Evolutionary conservation across 2,329 filamentous ascomycete species (phyloP).

Genomic region (Canariomyces notabilis): DNA sequence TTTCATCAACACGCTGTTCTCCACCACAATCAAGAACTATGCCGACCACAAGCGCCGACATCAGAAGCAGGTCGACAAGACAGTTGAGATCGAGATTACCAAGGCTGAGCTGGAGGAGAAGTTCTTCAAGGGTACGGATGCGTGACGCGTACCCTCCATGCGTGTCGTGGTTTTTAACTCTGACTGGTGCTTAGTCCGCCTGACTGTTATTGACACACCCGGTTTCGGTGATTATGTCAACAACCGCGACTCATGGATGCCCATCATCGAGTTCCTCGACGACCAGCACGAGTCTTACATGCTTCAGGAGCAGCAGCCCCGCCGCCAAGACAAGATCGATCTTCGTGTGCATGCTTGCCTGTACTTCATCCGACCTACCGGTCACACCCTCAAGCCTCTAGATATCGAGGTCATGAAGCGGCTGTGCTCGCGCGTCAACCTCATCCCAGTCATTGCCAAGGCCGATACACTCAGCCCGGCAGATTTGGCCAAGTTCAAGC

Average conservation of each 20-base stretch:
- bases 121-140: conserved; percentile 90
- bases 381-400: conserved; percentile 95
- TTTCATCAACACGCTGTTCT: conserved; percentile 99
- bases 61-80: conserved; percentile 99
- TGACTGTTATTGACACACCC: conserved; percentile 98
- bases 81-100: conserved; percentile 99
- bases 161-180: conserved; percentile 1
- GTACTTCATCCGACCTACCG: conserved; percentile 98
- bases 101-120: conserved; percentile 99
- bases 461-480: conserved; percentile 92
- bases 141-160: conserved; percentile 1
- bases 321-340: conserved; percentile 97
- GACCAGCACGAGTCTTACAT: conserved; percentile 99
- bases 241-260: conserved; percentile 99
- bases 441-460: conserved; percentile 98
- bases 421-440: conserved; percentile 93
- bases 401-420: conserved; percentile 99
- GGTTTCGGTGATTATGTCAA: conserved; percentile 99
- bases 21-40: conserved; percentile 99
- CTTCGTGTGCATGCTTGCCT: conserved; percentile 96
- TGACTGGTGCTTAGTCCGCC: conserved; percentile 62
- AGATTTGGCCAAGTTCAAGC: conserved; percentile 91
- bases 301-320: conserved; percentile 99
- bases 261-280: conserved; percentile 99
- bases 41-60: conserved; percentile 99